Base-by-base conservation (phyloP, 805 yeast genomes). In the Candida nemodendra region DNA sequence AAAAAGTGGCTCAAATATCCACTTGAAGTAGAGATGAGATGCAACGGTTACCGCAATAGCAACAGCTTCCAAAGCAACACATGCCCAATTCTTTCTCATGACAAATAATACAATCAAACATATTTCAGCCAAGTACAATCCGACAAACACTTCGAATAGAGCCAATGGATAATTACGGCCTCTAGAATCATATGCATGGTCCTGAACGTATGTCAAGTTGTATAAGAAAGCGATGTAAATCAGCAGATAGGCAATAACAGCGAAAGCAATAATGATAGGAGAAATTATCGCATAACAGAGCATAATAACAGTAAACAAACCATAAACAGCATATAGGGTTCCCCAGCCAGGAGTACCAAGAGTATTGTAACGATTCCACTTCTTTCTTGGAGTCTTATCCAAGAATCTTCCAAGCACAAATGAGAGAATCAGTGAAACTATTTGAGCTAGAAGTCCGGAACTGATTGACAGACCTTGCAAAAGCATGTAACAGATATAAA, bases 321-420 rank as follows among this genome's bases (percentile, higher is more conserved):
- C 84, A 60, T 81, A 81, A 9, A 73, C 68, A 6, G 97, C 96
- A 64, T 84, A 91, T 11, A 78, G 67, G 13, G 84, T 79, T 34
- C 97, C 95, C 85, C 90, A 89, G 17, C 77, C 73, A 30, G 90
- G 84, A 28, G 74, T 70, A 9, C 79, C 72, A 50, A 91, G 68
- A 2, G 68, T 71, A 58, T 77, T 78, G 57, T 64, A 76, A 55
- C 96, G 79, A 43, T 62, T 76, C 96, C 96, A 91, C 68, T 83
- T 85, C 64, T 87, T 81, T 66, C 98, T 80, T 44, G 98, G 98
- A 5, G 98, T 88, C 37, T 75, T 72, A 60, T 89, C 96, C 44
- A 93, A 72, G 16, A 88, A 42, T 47, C 68, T 68, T 21, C 93
- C 86, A 42, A 90, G 68, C 25, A 83, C 66, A 56, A 84, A 80